These are phyloP conservation scores for Boletus reticuloceps DNA, from an alignment of 768 basidiomycete genomes.

Conservation along the genomic window DNA sequence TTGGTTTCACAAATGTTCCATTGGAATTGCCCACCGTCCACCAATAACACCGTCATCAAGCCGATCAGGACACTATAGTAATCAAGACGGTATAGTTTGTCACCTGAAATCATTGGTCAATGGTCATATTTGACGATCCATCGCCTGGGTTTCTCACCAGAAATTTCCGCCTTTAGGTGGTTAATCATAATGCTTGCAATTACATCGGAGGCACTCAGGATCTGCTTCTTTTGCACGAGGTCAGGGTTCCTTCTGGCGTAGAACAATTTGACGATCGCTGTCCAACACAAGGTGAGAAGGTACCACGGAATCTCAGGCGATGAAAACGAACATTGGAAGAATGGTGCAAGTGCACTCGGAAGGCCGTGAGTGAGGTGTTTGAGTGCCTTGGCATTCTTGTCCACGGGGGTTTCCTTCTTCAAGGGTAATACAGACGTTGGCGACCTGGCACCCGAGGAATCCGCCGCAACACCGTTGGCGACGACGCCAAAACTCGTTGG, in stretches of 20 bases:
- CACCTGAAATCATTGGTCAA: constrained; percentile 28
- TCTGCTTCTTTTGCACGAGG: constrained; percentile 71
- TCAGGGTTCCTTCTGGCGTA: constrained; percentile 79
- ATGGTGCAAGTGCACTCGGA: constrained; percentile 70
- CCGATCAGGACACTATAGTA: constrained; percentile 57
- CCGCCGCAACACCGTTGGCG: constrained; percentile 29
- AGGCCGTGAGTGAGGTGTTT: constrained; percentile 79
- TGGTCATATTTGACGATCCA: constrained; percentile 10
- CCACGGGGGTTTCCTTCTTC: constrained; percentile 45
- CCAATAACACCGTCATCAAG: constrained; percentile 47
- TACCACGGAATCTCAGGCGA: not conserved
- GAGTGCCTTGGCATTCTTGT: constrained; percentile 71
- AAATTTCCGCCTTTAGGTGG: constrained; percentile 55
- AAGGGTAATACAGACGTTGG: constrained; percentile 27
- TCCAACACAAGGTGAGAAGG: constrained; percentile 9
- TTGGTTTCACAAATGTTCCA: not conserved
- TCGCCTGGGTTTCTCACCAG: constrained; percentile 43
- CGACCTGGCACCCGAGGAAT: constrained; percentile 20
- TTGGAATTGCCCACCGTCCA: constrained; percentile 46
- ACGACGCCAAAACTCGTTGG: constrained; percentile 31
- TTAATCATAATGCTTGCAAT: constrained; percentile 72
- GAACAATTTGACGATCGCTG: constrained; percentile 86
- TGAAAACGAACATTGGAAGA: constrained; percentile 72
- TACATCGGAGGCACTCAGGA: constrained; percentile 61
- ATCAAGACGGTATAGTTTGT: constrained; percentile 43